phyloP scores from a whole-genome alignment of 495 filamentous ascomycete species.

The Penicillium bialowiezense region DNA sequence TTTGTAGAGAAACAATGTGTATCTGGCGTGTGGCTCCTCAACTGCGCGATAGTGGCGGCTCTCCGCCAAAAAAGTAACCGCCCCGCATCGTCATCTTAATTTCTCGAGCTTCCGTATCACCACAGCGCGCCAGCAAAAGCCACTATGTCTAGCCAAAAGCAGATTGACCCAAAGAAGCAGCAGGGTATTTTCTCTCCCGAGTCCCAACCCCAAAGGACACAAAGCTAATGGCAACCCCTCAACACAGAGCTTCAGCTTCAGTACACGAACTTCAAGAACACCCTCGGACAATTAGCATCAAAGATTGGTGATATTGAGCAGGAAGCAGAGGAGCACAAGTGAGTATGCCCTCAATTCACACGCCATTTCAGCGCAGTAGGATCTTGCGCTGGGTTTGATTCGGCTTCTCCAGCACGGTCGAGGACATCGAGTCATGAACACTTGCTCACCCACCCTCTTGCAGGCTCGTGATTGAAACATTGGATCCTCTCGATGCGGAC shows the following conservation, averaged over 20 bases:
- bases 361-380: background rate
- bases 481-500: slow-evolving; percentile 75
- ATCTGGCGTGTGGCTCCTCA: too few species aligned
- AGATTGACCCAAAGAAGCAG: slow-evolving; percentile 66
- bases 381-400: background rate
- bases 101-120: slow-evolving; percentile 25
- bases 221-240: slow-evolving; percentile 15
- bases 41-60: background rate
- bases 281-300: slow-evolving; percentile 84
- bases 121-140: slow-evolving; percentile 9
- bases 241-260: slow-evolving; percentile 82
- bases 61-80: slow-evolving; percentile 19
- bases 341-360: slow-evolving; percentile 28
- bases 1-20: too few species aligned
- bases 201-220: background rate
- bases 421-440: background rate
- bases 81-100: slow-evolving; percentile 37
- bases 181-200: slow-evolving; percentile 60
- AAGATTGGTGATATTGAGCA: slow-evolving; percentile 98
- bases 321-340: slow-evolving; percentile 98
- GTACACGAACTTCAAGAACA: slow-evolving; percentile 95
- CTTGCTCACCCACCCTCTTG: slow-evolving; percentile 11
- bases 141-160: slow-evolving; percentile 45
- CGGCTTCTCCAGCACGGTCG: background rate
- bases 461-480: slow-evolving; percentile 93